Base-by-base conservation (phyloP, 2,329 filamentous ascomycete species). In the Fusarium annulatum region DNA sequence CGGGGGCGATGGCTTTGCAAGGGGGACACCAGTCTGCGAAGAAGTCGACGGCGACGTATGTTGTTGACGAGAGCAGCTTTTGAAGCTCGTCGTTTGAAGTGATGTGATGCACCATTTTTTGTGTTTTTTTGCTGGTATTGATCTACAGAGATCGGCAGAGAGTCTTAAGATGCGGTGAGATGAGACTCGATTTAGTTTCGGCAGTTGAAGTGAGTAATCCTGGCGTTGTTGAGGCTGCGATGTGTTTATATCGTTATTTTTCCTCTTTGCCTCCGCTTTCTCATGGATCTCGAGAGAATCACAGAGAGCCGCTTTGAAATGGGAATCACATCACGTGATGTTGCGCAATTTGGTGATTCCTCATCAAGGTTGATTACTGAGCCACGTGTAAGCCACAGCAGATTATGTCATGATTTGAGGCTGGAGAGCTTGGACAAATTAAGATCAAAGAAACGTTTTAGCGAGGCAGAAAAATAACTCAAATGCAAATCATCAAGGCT, bases 11-110 rank as follows among this genome's bases (percentile, higher is more conserved):
- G 61, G 80, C 79, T 58, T 84, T 85, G 82, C 86, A 88, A 5
- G 86, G 86, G 2, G 82, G 82, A 69, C 86, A 88, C 86, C 86
- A 88, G 76, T 84, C 82, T 15, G 86, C 86, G 76, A 82, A 86
- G 79, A 88, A 87, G 81, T 88, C 85, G 64, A 87, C 80, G 49
- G 81, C 80, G 62, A 86, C 84, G 78, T 85, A 82, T 48, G 81
- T 84, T 59, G 80, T 84, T 41, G 81, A 78, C 3, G 77, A 56
- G 68, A 86, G 76, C 43, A 87, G 80, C 26, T 79, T 58, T 23
- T 82, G 71, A 64, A 87, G 80, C 67, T 85, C 79, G 1, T 74
- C 72, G 19, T 69, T 48, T 16, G 80, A 76, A 33, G 69, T 73
- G 69, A 83, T 77, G 67, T 82, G 67, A 58, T 80, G 78, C 59